Evolutionary conservation across 1,139 yeast species (phyloP).

Genomic region (Yamadazyma oceani): DNA sequence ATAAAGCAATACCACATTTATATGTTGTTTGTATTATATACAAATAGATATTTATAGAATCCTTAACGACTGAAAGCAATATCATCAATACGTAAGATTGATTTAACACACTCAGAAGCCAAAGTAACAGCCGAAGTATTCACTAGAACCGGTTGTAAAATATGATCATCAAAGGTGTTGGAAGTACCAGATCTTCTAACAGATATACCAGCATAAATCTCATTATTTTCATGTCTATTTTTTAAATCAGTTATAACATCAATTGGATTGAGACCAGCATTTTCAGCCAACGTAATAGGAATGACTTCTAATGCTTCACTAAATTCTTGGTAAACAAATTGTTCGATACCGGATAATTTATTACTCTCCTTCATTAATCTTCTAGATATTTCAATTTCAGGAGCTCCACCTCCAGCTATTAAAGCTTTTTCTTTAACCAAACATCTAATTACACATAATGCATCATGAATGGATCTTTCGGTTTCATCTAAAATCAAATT

Average conservation of each 20-base stretch:
- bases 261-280: conserved; percentile 94
- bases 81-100: conserved; percentile 93
- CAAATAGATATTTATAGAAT: not conserved
- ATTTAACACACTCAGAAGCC: conserved; percentile 95
- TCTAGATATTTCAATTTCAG: conserved; percentile 92
- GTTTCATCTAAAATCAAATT: conserved; percentile 88
- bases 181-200: conserved; percentile 93
- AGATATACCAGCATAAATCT: conserved; percentile 91
- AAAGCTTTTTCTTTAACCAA: conserved; percentile 90
- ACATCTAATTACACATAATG: conserved; percentile 94
- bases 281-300: conserved; percentile 96
- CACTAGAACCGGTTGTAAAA: conserved; percentile 93
- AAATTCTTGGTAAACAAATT: conserved; percentile 92
- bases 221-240: conserved; percentile 89
- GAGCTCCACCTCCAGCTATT: conserved; percentile 99
- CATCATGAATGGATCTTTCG: conserved; percentile 96
- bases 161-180: conserved; percentile 90
- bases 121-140: conserved; percentile 90
- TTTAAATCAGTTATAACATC: conserved; percentile 94
- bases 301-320: conserved; percentile 95
- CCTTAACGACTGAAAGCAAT: conserved; percentile 58
- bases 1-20: not conserved
- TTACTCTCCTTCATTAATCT: conserved; percentile 76
- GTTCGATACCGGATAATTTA: conserved; percentile 83
- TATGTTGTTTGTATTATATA: not conserved